A percentile compares a stretch with the other conserved stretches of the same genome.
Evolutionary conservation across 1,284 basidiomycete genomes (phyloP).

Genomic region (Prillingera fragicola): DNA sequence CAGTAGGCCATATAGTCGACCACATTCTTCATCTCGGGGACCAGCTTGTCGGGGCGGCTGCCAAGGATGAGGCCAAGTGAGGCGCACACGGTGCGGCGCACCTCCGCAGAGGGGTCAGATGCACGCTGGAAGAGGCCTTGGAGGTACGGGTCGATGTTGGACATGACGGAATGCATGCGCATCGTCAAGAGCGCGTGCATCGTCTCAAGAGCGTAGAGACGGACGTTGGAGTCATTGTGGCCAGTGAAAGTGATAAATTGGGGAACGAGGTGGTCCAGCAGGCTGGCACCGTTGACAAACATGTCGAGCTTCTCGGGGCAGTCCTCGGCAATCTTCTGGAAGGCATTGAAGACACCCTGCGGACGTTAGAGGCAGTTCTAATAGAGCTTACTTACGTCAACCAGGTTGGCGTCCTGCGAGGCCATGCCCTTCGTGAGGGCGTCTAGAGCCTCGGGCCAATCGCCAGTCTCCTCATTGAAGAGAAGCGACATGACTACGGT

Average conservation of each 20-base stretch:
- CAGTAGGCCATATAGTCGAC: slow-evolving; percentile 99
- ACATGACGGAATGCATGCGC: slow-evolving; percentile 72
- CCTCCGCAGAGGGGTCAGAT: slow-evolving; percentile 84
- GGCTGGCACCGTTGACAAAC: slow-evolving; percentile 72
- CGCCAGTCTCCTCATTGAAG: slow-evolving; percentile 73
- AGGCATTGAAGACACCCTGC: slow-evolving; percentile 87
- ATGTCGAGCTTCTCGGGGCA: slow-evolving; percentile 93
- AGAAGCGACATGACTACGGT: slow-evolving; percentile 85
- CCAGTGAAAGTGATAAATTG: slow-evolving; percentile 84
- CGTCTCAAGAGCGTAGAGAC: slow-evolving; percentile 87
- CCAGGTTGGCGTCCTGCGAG: slow-evolving; percentile 62
- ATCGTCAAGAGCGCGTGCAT: slow-evolving; percentile 89
- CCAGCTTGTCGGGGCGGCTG: slow-evolving; percentile 87
- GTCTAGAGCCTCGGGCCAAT: slow-evolving; percentile 87
- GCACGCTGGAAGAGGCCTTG: slow-evolving; percentile 90
- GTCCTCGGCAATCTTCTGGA: slow-evolving; percentile 95
- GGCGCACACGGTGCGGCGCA: slow-evolving; percentile 93
- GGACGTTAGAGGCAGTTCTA: background rate
- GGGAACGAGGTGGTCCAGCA: slow-evolving; percentile 89
- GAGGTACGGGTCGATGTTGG: slow-evolving; percentile 89
- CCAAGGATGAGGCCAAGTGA: slow-evolving; percentile 89
- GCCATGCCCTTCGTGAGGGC: slow-evolving; percentile 73
- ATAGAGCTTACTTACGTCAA: slow-evolving; percentile 66
- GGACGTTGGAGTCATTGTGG: slow-evolving; percentile 66
- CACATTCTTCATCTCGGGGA: slow-evolving; percentile 91